Percentiles rank a stretch among this genome's conserved stretches.
These are phyloP conservation scores for Centella asiatica DNA, from an alignment of 129 eudicot genomes.

Conservation along the genomic window DNA sequence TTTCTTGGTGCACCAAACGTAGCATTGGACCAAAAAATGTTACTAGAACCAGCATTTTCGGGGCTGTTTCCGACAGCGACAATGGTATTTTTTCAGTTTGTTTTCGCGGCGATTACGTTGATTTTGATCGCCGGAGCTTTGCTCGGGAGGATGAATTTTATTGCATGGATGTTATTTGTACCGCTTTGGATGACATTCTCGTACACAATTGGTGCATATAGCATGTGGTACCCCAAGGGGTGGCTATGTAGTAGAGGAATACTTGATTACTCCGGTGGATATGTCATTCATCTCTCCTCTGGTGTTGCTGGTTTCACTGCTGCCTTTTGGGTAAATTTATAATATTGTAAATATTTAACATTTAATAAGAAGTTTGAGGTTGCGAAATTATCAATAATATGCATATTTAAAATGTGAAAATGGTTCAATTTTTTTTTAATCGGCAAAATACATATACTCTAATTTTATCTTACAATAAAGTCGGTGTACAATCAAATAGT, in stretches of 20 bases:
- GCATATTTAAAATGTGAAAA: too few relatives aligned
- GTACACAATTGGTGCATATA: constrained; percentile 55
- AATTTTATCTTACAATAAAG: neutral
- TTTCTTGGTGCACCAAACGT: constrained; percentile 33
- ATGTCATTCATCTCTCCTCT: constrained; percentile 70
- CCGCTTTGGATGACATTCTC: constrained; percentile 70
- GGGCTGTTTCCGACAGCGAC: constrained; percentile 66
- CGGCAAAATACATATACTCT: neutral
- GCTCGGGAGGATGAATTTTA: constrained; percentile 68
- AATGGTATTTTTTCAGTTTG: constrained; percentile 77
- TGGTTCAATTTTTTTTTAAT: neutral
- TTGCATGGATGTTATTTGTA: constrained; percentile 79
- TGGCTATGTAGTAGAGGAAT: constrained; percentile 55
- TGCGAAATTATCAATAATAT: too few relatives aligned
- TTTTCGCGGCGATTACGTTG: constrained; percentile 74
- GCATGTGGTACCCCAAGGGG: constrained; percentile 60
- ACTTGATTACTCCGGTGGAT: constrained; percentile 78
- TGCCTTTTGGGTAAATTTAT: constrained; percentile 57
- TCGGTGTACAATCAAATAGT: too few relatives aligned
- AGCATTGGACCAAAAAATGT: constrained; percentile 35
- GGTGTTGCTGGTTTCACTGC: constrained; percentile 81
- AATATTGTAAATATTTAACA: too few relatives aligned
- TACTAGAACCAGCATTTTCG: constrained; percentile 32
- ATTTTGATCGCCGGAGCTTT: constrained; percentile 70
- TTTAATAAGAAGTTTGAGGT: too few relatives aligned